Conservation (phyloP, 108 stramenopile species). For the Thalassiosira profunda region DNA sequence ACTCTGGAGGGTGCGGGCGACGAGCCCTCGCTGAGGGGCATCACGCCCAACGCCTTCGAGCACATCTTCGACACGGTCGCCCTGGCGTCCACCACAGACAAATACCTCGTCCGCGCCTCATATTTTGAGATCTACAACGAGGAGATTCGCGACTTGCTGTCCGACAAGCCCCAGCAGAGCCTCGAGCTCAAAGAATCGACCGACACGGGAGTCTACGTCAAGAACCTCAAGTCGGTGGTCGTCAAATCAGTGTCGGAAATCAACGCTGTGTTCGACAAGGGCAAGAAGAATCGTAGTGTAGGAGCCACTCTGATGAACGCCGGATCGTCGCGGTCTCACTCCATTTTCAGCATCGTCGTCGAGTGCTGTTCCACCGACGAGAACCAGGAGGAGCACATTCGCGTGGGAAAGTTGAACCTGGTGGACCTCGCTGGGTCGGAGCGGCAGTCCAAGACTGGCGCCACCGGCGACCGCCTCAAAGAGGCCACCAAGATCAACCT, state of each 20-base stretch:
- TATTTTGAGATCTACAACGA: constrained; percentile 99
- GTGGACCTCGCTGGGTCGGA: constrained; percentile 99
- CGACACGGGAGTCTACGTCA: constrained; percentile 89
- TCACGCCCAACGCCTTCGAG: constrained; percentile 95
- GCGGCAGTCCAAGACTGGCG: constrained; percentile 96
- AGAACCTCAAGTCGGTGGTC: constrained; percentile 80
- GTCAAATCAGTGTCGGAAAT: constrained; percentile 86
- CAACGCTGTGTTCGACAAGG: constrained; percentile 82
- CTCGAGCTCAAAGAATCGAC: constrained; percentile 83
- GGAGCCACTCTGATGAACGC: constrained; percentile 96
- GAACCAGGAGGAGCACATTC: constrained; percentile 72
- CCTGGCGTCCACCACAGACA: constrained; percentile 68
- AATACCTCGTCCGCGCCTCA: constrained; percentile 92
- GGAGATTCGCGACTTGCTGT: constrained; percentile 95
- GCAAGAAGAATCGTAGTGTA: constrained; percentile 87
- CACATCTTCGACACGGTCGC: constrained; percentile 90
- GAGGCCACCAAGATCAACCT: constrained; percentile 96
- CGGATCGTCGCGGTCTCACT: constrained; percentile 88
- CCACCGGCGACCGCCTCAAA: constrained; percentile 93
- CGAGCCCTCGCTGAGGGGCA: constrained; percentile 76
- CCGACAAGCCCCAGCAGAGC: constrained; percentile 61
- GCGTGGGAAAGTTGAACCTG: constrained; percentile 95
- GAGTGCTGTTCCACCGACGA: constrained; percentile 54
- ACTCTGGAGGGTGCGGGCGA: constrained; percentile 94
- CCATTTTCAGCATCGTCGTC: constrained; percentile 84